A percentile compares a stretch with the other conserved stretches of the same genome.
These are phyloP conservation scores for Thielaviopsis musarum DNA, from an alignment of 2,329 filamentous ascomycete species.

Conservation along the genomic window DNA sequence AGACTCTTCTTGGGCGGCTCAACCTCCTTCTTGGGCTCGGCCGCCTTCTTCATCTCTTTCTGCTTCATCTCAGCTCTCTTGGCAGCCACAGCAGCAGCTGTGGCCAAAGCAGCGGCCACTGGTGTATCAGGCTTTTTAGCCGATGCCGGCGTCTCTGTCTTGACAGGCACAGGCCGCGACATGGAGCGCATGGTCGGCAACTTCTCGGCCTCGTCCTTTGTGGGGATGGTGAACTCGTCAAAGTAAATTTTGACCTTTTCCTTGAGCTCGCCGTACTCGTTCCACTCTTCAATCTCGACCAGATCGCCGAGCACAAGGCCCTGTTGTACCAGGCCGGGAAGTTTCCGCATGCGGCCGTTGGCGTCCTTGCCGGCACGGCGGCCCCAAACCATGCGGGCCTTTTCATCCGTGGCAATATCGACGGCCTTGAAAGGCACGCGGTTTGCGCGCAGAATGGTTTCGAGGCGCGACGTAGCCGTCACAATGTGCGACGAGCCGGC, in stretches of 20 bases:
- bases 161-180: constrained; percentile 18
- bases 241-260: constrained; percentile 59
- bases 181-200: constrained; percentile 13
- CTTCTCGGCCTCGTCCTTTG: constrained; percentile 29
- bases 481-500: constrained; percentile 92
- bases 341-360: constrained; percentile 48
- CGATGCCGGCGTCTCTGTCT: constrained; percentile 14
- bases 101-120: constrained; percentile 15
- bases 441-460: constrained; percentile 92
- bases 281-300: constrained; percentile 94
- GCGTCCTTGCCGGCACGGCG: constrained; percentile 62
- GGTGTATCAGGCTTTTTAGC: constrained; percentile 13
- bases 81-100: constrained; percentile 15
- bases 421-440: constrained; percentile 84
- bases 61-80: constrained; percentile 9
- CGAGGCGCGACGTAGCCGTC: constrained; percentile 84
- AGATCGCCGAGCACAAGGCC: constrained; percentile 75
- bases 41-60: constrained; percentile 7
- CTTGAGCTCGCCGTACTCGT: constrained; percentile 91
- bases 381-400: constrained; percentile 77
- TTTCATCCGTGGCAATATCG: constrained; percentile 79
- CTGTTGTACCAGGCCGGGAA: constrained; percentile 78
- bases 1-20: constrained; percentile 33
- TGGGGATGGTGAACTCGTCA: constrained; percentile 42
- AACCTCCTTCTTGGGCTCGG: constrained; percentile 14